These are phyloP conservation scores for Tylopilus subfusipes DNA, from an alignment of 768 basidiomycete genomes.

Conservation along the genomic window DNA sequence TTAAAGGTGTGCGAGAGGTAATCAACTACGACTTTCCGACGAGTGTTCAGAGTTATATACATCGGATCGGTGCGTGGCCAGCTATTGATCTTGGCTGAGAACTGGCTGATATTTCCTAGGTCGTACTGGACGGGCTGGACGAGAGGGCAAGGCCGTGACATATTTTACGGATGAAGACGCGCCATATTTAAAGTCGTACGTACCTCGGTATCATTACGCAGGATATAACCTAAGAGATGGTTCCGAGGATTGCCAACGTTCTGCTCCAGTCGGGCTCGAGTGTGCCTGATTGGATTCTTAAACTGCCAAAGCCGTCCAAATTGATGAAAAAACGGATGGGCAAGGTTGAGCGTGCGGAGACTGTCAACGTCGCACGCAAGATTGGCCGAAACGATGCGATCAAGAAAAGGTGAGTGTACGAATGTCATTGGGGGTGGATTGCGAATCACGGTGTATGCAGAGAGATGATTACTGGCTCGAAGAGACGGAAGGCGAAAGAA, in stretches of 20 bases:
- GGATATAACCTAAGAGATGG: conserved; percentile 6
- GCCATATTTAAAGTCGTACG: conserved; percentile 85
- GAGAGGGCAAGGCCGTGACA: conserved; percentile 89
- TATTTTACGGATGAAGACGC: conserved; percentile 95
- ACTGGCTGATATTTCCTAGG: conserved; percentile 41
- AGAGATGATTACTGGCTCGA: conserved; percentile 77
- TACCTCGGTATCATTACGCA: conserved; percentile 2
- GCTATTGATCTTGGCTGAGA: neutral
- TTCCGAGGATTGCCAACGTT: conserved; percentile 86
- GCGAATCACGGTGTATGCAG: conserved; percentile 34
- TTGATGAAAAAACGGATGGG: conserved; percentile 83
- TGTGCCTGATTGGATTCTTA: conserved; percentile 94
- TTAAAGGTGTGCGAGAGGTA: conserved; percentile 89
- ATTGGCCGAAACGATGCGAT: conserved; percentile 69
- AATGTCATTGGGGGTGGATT: neutral
- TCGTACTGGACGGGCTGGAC: conserved; percentile 91
- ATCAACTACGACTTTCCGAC: conserved; percentile 98
- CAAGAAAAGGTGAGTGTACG: conserved; percentile 56
- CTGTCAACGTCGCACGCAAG: conserved; percentile 64
- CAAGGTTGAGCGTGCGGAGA: conserved; percentile 74
- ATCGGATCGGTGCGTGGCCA: conserved; percentile 72
- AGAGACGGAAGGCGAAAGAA: conserved; percentile 59
- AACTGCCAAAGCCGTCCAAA: conserved; percentile 90
- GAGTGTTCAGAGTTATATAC: conserved; percentile 92
- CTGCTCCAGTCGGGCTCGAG: conserved; percentile 85